These are phyloP conservation scores for Cercis canadensis DNA, from an alignment of 306 rosid genomes.

Conservation along the genomic window DNA sequence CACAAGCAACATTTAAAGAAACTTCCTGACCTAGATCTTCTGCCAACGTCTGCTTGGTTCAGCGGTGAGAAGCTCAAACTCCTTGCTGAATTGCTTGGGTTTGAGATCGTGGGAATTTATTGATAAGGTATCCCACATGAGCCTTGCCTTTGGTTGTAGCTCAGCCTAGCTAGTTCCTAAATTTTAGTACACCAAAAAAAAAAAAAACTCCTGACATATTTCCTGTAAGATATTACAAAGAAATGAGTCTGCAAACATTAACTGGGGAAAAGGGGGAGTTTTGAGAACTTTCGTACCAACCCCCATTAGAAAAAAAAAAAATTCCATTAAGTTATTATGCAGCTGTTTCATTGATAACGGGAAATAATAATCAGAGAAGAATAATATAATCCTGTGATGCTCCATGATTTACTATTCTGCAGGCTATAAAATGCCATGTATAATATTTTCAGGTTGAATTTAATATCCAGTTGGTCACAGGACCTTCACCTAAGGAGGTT, in stretches of 20 bases:
- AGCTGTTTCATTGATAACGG: constrained; percentile 16
- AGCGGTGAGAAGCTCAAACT: too few species aligned
- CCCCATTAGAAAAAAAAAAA: too few species aligned
- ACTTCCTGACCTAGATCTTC: too few species aligned
- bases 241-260: neutral
- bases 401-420: constrained; percentile 16
- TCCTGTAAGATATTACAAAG: neutral
- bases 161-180: too few species aligned
- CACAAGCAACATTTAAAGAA: neutral
- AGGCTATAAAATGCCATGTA: constrained; percentile 14
- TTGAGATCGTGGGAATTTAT: too few species aligned
- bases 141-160: too few species aligned
- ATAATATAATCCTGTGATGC: neutral
- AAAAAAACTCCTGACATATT: neutral
- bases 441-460: constrained; percentile 62
- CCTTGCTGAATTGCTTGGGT: too few species aligned
- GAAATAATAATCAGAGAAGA: neutral
- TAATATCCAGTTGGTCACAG: constrained; percentile 51
- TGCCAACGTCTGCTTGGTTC: too few species aligned
- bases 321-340: too few species aligned
- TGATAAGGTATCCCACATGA: too few species aligned
- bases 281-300: too few species aligned
- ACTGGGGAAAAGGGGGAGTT: neutral
- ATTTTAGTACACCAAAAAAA: too few species aligned
- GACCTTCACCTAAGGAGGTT: constrained; percentile 57